Evolutionary conservation across 2,329 filamentous ascomycete species (phyloP), one percentile per base, ranked within the genome.

Genomic region (Cadophora sp.): DNA sequence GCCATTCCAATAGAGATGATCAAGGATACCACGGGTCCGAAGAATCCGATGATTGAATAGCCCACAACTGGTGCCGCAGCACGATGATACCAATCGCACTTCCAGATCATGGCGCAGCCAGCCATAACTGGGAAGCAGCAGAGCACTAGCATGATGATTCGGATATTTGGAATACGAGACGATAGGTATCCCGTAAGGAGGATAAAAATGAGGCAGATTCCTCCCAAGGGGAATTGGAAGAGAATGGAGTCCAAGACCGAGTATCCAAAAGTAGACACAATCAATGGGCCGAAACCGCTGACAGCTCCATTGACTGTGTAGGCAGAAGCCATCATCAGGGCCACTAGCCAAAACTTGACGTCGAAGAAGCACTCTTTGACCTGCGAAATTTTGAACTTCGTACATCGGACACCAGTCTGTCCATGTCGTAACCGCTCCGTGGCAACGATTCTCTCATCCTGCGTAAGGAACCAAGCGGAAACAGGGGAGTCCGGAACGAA

Each of bases 31-130:
- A 92, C 90, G 0, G 87, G 88, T 0, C 90, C 91, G 71, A 93
- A 93, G 71, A 90, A 91, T 0, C 91, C 91, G 1, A 90, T 91
- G 43, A 94, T 84, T 0, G 88, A 87, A 76, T 93, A 94, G 0
- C 91, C 91, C 0, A 87, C 85, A 0, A 94, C 88, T 0, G 91
- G 91, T 0, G 87, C 85, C 0, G 86, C 86, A 0, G 91, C 88
- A 50, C 86, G 89, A 70, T 89, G 84, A 7, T 82, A 83, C 92
- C 91, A 89, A 9, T 77, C 73, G 2, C 81, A 86, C 76, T 88
- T 91, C 91, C 91, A 94, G 73, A 94, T 92, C 77, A 93, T 86
- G 4, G 85, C 86, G 75, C 89, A 93, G 0, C 91, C 91, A 0
- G 89, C 89, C 60, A 94, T 92, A 63, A 93, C 90, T 0, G 91